Evolutionary conservation across 768 basidiomycete genomes (phyloP), one percentile per base, ranked within the genome.

Genomic region (Xerocomellus intermedius): DNA sequence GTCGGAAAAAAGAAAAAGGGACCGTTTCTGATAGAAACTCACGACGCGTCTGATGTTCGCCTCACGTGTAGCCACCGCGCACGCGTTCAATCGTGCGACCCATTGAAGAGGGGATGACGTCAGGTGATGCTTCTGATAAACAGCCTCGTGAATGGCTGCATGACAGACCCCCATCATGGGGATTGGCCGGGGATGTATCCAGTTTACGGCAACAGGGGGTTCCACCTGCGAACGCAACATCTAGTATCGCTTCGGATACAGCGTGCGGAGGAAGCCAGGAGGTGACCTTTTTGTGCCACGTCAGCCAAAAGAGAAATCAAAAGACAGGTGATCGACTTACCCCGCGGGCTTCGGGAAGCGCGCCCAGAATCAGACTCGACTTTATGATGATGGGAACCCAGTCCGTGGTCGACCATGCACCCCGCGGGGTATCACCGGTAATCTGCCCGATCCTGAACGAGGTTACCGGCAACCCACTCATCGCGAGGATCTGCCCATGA

Each of bases 381-480:
- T 71, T 71, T 28, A 76, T 60, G 8, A 77, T 63, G 24, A 66
- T 62, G 12, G 76, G 73, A 21, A 77, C 60, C 72, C 74, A 75
- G 33, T 73, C 69, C 3, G 67, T 61, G 1, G 66, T 70, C 36
- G 66, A 67, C 77, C 74, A 76, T 10, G 69, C 68, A 13, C 76
- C 77, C 50, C 71, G 68, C 4, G 62, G 56, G 5, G 44, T 32
- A 28, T 67, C 68, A 5, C 74, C 75, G 16, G 65, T 56, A 50
- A 78, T 63, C 54, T 77, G 75, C 9, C 77, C 73, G 16, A 75
- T 67, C 16, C 71, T 66, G 42, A 76, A 68, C 4, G 70, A 70
- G 0, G 70, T 68, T 2, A 70, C 66, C 5, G 60, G 51, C 5
- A 77, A 63, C 0, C 72, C 71, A 26, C 70, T 73, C 42, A 57